These are phyloP conservation scores for Nephelium lappaceum DNA, from an alignment of 345 rosid species.

Conservation along the genomic window DNA sequence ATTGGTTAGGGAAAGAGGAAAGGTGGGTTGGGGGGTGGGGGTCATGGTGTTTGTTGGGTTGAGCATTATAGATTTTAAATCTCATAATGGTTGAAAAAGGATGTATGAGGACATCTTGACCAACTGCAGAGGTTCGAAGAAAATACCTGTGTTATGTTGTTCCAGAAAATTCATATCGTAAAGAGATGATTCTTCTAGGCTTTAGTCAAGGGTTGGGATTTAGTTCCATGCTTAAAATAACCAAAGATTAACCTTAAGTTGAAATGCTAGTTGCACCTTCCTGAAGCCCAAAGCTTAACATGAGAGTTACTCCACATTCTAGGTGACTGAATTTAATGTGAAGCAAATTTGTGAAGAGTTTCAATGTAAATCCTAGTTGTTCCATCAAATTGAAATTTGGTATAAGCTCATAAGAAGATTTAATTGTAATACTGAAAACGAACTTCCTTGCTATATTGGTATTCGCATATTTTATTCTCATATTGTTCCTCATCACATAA, in stretches of 20 bases:
- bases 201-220: background rate
- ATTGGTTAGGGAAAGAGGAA: background rate
- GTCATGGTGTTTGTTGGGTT: background rate
- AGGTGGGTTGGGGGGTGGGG: background rate
- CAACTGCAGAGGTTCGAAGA: background rate
- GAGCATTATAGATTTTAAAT: background rate
- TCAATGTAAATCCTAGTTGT: background rate
- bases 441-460: background rate
- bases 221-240: slow-evolving; percentile 1
- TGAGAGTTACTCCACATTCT: background rate
- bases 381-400: background rate
- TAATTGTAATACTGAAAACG: background rate
- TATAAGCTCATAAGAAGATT: background rate
- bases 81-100: background rate
- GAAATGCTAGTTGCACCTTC: background rate
- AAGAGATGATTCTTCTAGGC: background rate
- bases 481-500: slow-evolving; percentile 10
- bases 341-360: background rate
- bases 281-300: background rate
- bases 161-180: background rate
- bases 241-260: background rate
- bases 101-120: background rate
- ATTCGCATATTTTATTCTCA: background rate
- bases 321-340: background rate
- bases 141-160: background rate